Percentiles rank a stretch among this genome's conserved stretches.
phyloP scores from a whole-genome alignment of 805 yeast species.

The Spathaspora girioi region DNA sequence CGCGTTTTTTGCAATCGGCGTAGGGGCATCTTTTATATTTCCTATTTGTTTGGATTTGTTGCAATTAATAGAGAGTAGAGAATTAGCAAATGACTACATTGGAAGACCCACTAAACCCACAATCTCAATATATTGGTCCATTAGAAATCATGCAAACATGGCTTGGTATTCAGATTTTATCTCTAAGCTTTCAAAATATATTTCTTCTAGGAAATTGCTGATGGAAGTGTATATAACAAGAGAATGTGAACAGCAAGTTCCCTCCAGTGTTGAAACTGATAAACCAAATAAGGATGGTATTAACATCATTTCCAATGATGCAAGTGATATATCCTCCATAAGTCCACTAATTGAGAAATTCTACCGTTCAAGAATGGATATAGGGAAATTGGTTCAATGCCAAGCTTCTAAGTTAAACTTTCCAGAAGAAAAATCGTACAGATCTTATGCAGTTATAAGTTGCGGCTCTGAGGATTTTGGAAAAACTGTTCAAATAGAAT shows the following conservation, averaged over 20 bases:
- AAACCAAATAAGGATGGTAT: neutral
- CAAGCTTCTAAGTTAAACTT: neutral
- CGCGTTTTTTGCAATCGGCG: conserved; percentile 39
- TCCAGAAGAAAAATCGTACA: conserved; percentile 9
- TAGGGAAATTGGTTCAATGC: neutral
- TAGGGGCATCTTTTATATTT: conserved; percentile 45
- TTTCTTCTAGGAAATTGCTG: conserved; percentile 17
- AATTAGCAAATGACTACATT: conserved; percentile 25
- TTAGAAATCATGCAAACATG: conserved; percentile 20
- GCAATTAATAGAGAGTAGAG: conserved; percentile 21
- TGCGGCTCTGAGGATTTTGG: conserved; percentile 41
- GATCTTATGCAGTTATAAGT: conserved; percentile 33
- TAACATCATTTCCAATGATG: neutral
- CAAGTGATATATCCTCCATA: neutral
- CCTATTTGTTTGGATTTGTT: conserved; percentile 44
- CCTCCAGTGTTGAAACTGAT: neutral
- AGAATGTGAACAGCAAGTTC: neutral
- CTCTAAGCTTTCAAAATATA: conserved; percentile 22
- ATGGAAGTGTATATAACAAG: conserved; percentile 10
- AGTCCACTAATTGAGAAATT: neutral
- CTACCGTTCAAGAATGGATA: neutral
- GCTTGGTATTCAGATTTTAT: conserved; percentile 36
- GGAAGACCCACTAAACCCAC: conserved; percentile 25
- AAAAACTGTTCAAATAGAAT: conserved; percentile 20
- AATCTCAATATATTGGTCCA: conserved; percentile 32